A percentile compares a stretch with the other conserved stretches of the same genome.
phyloP scores from a whole-genome alignment of 164 flowering plant species.

The Dillenia suffruticosa region DNA sequence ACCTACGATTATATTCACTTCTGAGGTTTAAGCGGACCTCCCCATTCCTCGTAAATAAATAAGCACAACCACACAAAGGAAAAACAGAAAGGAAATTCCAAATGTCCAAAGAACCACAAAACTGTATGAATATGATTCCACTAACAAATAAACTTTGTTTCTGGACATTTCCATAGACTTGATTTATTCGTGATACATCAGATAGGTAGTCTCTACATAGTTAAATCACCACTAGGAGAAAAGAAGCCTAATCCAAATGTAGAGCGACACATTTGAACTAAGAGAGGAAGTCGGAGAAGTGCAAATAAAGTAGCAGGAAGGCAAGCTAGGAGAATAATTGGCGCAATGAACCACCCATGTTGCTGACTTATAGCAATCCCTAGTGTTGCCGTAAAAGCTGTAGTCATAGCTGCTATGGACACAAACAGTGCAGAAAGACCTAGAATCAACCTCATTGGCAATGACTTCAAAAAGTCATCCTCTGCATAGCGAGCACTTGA shows the following conservation, averaged over 20 bases:
- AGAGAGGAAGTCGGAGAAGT: slow-evolving; percentile 4
- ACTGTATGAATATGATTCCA: no score
- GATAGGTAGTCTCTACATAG: no score
- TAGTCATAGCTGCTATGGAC: slow-evolving; percentile 4
- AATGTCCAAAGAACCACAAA: no score
- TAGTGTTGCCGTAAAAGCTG: slow-evolving; percentile 5
- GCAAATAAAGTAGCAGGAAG: slow-evolving; percentile 1
- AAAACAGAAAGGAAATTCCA: no score
- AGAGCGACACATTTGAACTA: slow-evolving; percentile 2
- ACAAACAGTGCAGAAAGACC: slow-evolving; percentile 5
- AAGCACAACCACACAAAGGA: no score
- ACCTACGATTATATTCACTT: no score
- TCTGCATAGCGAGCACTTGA: slow-evolving; percentile 4
- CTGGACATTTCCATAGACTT: no score
- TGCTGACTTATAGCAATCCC: background rate
- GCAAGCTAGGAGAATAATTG: background rate
- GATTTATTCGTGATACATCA: no score
- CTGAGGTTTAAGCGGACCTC: no score
- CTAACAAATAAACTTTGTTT: no score
- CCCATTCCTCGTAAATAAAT: no score
- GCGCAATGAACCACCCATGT: background rate
- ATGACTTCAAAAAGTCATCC: slow-evolving; percentile 5
- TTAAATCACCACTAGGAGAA: no score
- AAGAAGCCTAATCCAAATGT: background rate
- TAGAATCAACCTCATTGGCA: slow-evolving; percentile 8